These are phyloP conservation scores for Scenedesmus sp. DNA, from an alignment of 163 green algal species.

Conservation along the genomic window DNA sequence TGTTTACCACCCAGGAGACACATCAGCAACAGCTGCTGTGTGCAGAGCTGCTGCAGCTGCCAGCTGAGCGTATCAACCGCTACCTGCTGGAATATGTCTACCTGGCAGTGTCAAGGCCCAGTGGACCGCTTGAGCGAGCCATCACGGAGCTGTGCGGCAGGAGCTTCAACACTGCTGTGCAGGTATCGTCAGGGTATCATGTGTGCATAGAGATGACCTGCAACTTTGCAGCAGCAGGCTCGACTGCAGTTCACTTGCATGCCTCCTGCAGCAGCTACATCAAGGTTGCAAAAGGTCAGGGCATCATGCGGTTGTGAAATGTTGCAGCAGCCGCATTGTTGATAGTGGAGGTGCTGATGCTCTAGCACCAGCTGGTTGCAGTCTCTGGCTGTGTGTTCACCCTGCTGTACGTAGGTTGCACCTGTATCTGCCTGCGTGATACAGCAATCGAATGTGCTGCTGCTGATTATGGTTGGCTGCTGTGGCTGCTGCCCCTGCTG, in stretches of 20 bases:
- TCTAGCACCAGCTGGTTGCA: not conserved
- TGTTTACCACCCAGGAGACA: conserved; percentile 24
- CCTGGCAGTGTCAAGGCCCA: conserved; percentile 79
- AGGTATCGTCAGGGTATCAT: conserved; percentile 66
- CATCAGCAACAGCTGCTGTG: conserved; percentile 34
- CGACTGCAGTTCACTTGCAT: not conserved
- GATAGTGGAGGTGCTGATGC: not conserved
- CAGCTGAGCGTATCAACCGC: conserved; percentile 82
- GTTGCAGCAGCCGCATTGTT: not conserved
- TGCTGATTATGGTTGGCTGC: not conserved
- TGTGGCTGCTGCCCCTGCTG: not conserved
- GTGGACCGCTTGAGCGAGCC: conserved; percentile 82
- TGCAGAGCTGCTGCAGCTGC: conserved; percentile 65
- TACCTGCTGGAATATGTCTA: conserved; percentile 95
- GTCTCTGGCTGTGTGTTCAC: not conserved
- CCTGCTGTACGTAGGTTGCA: not conserved
- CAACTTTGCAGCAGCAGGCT: not conserved
- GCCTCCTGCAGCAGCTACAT: not conserved
- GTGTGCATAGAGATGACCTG: not conserved
- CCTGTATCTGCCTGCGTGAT: not conserved
- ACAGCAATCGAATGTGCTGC: not conserved
- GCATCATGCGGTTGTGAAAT: not conserved
- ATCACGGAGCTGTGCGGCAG: conserved; percentile 86
- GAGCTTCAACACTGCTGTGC: conserved; percentile 90
- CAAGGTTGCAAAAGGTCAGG: not conserved